Evolutionary conservation across 148 eudicot genomes (phyloP), one percentile per base, ranked within the genome.

Genomic region (Limonium bicolor): DNA sequence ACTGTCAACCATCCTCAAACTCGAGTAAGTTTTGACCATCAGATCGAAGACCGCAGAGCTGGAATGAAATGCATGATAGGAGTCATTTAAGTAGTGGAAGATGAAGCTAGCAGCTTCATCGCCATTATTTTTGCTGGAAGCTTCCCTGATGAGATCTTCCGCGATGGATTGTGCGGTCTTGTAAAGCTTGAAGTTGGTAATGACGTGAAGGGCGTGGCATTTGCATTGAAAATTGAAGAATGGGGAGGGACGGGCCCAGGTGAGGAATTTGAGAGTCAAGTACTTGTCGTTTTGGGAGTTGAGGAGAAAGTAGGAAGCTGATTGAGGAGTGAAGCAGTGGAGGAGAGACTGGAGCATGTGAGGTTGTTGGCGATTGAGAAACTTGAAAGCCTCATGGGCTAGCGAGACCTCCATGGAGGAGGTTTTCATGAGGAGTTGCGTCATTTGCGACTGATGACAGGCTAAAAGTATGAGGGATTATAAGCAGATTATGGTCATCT

Each of bases 31-130:
- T 41, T 78, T 83, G 32, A 78, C 81, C 64, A 78, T 41, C 67
- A 83, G 71, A 64, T 88, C 97, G 15, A 88, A 72, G 3, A 88
- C 97, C 1, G 69, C 80, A 9, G 96, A 80, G 63, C 64, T 64
- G 14, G 96, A 79, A 61, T 54, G 45, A 40, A 78, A 82, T 2
- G 22, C 34, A 0, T 82, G 78, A 56, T 67, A 77, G 7, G 94
- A 67, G 8, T 77, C 68, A 34, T 38, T 68, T 24, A 88, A 70
- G 39, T 53, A 61, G 2, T 58, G n/a, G 54, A 83, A 88, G 1
- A 83, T 68, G 7, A 41, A 32, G 6, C 39, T 27, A 10, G 67
- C 73, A 21, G 52, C 13, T 1, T 34, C 53, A 21, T 65, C 67
- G 3, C 22, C 15, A n/a, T n/a, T n/a, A n/a, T n/a, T n/a, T n/a